phyloP scores from a whole-genome alignment of 1,139 yeast genomes.

The Candida labiduridarum region DNA sequence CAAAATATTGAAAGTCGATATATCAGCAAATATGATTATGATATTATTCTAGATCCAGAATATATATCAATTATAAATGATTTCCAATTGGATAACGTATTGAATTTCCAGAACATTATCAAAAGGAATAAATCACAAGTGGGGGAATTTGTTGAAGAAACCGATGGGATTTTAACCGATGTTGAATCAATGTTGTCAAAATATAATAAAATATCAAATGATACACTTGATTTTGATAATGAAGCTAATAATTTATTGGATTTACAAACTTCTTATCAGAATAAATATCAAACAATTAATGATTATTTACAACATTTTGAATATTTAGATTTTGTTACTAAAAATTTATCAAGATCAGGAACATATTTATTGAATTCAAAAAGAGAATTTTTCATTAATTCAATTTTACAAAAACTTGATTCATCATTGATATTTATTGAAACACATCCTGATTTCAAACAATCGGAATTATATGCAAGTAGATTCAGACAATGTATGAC shows the following conservation, averaged over 20 bases:
- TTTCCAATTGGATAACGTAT: slow-evolving; percentile 30
- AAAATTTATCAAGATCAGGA: slow-evolving; percentile 70
- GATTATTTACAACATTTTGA: slow-evolving; percentile 64
- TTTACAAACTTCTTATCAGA: slow-evolving; percentile 49
- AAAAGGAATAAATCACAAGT: slow-evolving; percentile 33
- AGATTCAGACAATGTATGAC: slow-evolving; percentile 86
- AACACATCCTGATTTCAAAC: slow-evolving; percentile 56
- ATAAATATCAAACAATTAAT: slow-evolving; percentile 52
- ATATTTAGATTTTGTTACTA: slow-evolving; percentile 68
- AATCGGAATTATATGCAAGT: slow-evolving; percentile 67
- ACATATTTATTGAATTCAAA: slow-evolving; percentile 53
- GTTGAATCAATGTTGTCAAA: slow-evolving; percentile 49
- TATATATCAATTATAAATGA: slow-evolving; percentile 37
- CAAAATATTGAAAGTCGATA: slow-evolving; percentile 33
- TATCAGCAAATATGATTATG: slow-evolving; percentile 39
- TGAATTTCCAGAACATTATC: slow-evolving; percentile 47
- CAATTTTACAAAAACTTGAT: slow-evolving; percentile 62
- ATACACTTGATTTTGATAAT: slow-evolving; percentile 65
- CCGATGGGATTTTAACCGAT: slow-evolving; percentile 41
- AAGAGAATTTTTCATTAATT: slow-evolving; percentile 18
- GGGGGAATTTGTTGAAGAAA: slow-evolving; percentile 40
- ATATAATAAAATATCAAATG: slow-evolving; percentile 57
- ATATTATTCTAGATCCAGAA: slow-evolving; percentile 34
- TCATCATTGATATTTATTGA: slow-evolving; percentile 42
- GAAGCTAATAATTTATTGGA: slow-evolving; percentile 57